Conservation (phyloP, 331 rosid species). For the Quercus tomentella region DNA sequence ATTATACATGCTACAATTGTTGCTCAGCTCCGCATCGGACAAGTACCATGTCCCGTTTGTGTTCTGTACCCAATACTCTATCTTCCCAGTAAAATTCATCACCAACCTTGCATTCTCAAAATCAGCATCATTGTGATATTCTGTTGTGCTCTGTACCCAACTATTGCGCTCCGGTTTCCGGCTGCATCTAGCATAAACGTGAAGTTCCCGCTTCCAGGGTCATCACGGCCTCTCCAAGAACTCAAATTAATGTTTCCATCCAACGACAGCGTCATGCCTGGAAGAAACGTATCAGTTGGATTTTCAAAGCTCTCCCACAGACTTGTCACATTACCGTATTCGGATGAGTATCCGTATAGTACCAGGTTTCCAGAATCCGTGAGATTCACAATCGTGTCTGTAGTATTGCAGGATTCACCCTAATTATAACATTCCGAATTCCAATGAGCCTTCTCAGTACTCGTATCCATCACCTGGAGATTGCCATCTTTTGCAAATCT, state of each 20-base stretch:
- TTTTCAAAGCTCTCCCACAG: slow-evolving; percentile 55
- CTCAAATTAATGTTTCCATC: not conserved
- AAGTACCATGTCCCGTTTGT: not conserved
- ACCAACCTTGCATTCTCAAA: not conserved
- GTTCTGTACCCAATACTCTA: not conserved
- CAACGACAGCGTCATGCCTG: slow-evolving; percentile 45
- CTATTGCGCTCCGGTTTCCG: not conserved
- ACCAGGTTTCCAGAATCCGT: slow-evolving; percentile 53
- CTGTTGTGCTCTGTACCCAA: too few species aligned
- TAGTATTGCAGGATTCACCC: not conserved
- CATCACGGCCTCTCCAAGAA: slow-evolving; percentile 35
- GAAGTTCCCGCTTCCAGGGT: slow-evolving; percentile 46
- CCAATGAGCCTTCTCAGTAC: not conserved
- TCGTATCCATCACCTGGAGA: slow-evolving; percentile 19
- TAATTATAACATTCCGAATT: too few species aligned
- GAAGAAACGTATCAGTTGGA: slow-evolving; percentile 71
- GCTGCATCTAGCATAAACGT: slow-evolving; percentile 34
- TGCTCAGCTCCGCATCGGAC: fast-evolving
- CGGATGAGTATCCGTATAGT: not conserved
- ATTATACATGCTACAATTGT: too few species aligned
- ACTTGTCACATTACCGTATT: not conserved
- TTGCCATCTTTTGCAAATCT: slow-evolving; percentile 39
- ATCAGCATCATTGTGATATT: not conserved
- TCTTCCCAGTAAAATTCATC: not conserved
- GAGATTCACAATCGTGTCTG: slow-evolving; percentile 22